These are phyloP conservation scores for Helotiales sp. DNA, from an alignment of 2,329 filamentous ascomycete genomes.

Conservation along the genomic window DNA sequence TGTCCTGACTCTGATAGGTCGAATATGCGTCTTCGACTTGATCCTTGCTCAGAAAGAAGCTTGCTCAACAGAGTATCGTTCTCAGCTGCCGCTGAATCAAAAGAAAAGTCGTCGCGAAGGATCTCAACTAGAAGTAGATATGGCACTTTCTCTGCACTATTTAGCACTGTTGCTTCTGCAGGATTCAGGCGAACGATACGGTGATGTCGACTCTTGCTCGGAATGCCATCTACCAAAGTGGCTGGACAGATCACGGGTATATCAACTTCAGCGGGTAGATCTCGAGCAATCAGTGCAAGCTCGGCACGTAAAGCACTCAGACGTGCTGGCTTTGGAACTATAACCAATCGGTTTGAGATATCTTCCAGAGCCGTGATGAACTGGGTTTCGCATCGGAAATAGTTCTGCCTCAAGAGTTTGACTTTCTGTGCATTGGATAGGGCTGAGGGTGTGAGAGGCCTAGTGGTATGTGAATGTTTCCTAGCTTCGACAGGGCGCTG, in stretches of 20 bases:
- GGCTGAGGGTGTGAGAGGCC: slow-evolving; percentile 59
- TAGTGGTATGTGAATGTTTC: slow-evolving; percentile 62
- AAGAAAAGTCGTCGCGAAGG: slow-evolving; percentile 77
- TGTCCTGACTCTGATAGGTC: slow-evolving; percentile 68
- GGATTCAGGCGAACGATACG: slow-evolving; percentile 82
- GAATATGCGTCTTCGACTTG: slow-evolving; percentile 59
- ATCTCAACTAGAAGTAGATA: slow-evolving; percentile 86
- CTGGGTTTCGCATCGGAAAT: slow-evolving; percentile 79
- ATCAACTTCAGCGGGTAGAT: slow-evolving; percentile 80
- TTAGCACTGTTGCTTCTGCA: slow-evolving; percentile 79
- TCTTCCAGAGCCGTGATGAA: slow-evolving; percentile 79
- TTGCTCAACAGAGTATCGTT: slow-evolving; percentile 66
- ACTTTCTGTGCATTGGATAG: slow-evolving; percentile 67
- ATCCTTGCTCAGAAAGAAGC: slow-evolving; percentile 57
- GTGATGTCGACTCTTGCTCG: slow-evolving; percentile 75
- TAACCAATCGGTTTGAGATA: slow-evolving; percentile 81
- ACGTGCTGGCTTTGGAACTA: slow-evolving; percentile 78
- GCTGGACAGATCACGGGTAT: slow-evolving; percentile 81
- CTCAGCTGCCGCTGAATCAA: slow-evolving; percentile 72
- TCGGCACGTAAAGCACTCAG: slow-evolving; percentile 80
- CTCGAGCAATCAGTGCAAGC: slow-evolving; percentile 76
- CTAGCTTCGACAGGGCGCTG: slow-evolving; percentile 50
- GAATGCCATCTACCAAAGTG: slow-evolving; percentile 69
- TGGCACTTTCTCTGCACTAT: slow-evolving; percentile 84
- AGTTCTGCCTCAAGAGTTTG: slow-evolving; percentile 75